Evolutionary conservation across 805 yeast species (phyloP).

Genomic region (Saturnispora diversa): DNA sequence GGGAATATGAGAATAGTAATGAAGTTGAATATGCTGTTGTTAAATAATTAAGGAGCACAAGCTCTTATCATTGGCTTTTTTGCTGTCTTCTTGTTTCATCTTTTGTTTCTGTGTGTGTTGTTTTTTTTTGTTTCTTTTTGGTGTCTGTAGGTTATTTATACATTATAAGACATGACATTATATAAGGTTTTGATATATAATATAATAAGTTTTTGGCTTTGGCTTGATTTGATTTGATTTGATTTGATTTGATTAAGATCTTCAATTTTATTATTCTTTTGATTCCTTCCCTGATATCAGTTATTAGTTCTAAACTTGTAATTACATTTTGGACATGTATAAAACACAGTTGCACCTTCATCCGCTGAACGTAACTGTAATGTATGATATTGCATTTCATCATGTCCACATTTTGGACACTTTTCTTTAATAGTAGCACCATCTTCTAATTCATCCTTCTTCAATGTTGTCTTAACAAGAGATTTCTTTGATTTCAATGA

Average conservation of each 20-base stretch:
- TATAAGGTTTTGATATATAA: too few relatives aligned
- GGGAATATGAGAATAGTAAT: slow-evolving; percentile 83
- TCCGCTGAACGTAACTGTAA: slow-evolving; percentile 95
- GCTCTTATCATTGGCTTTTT: neutral
- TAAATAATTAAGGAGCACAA: neutral
- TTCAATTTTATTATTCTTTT: neutral
- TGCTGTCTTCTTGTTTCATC: neutral
- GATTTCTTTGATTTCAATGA: slow-evolving; percentile 71
- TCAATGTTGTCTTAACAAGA: slow-evolving; percentile 78
- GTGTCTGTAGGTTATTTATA: too few relatives aligned
- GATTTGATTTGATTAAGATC: too few relatives aligned
- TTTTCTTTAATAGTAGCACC: slow-evolving; percentile 97
- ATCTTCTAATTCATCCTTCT: slow-evolving; percentile 72
- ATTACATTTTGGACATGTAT: slow-evolving; percentile 90
- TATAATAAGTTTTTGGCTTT: too few relatives aligned
- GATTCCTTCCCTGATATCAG: slow-evolving; percentile 29
- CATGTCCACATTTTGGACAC: slow-evolving; percentile 98
- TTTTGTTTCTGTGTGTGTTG: too few relatives aligned
- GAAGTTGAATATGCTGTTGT: slow-evolving; percentile 66
- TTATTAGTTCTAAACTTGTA: slow-evolving; percentile 93
- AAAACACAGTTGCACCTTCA: slow-evolving; percentile 99
- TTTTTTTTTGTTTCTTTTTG: too few relatives aligned
- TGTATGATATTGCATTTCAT: slow-evolving; percentile 97
- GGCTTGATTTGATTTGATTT: too few relatives aligned
- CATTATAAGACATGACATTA: too few relatives aligned